These are phyloP conservation scores for Scheffersomyces lignicola DNA, from an alignment of 1,139 yeast genomes.

Conservation along the genomic window DNA sequence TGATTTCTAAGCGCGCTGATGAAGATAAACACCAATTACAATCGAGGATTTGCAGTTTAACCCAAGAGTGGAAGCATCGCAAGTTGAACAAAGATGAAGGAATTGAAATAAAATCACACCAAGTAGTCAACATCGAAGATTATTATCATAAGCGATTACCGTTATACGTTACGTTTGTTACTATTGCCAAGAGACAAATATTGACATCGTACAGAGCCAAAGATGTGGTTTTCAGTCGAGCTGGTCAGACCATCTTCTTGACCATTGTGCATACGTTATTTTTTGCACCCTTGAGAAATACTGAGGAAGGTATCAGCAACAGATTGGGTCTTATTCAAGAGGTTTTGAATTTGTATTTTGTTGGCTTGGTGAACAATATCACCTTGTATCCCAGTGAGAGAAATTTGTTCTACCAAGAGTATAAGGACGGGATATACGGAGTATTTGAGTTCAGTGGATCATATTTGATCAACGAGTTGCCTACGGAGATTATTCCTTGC, in stretches of 20 bases:
- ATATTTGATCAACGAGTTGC: slow-evolving; percentile 70
- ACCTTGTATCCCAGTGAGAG: slow-evolving; percentile 75
- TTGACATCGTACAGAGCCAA: slow-evolving; percentile 57
- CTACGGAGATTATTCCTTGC: slow-evolving; percentile 65
- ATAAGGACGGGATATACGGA: slow-evolving; percentile 71
- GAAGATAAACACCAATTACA: slow-evolving; percentile 30
- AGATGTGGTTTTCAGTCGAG: slow-evolving; percentile 64
- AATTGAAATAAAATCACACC: slow-evolving; percentile 18
- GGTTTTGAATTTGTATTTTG: slow-evolving; percentile 68
- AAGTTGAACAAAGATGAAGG: slow-evolving; percentile 7
- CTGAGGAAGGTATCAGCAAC: slow-evolving; percentile 58
- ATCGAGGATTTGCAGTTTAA: slow-evolving; percentile 34
- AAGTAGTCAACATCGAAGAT: neutral
- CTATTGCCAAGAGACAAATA: slow-evolving; percentile 34
- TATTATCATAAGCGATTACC: slow-evolving; percentile 24
- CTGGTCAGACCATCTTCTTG: slow-evolving; percentile 65
- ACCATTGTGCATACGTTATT: slow-evolving; percentile 68
- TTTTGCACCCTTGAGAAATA: slow-evolving; percentile 66
- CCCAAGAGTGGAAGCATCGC: slow-evolving; percentile 34
- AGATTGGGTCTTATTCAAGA: slow-evolving; percentile 79
- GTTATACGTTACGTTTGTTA: slow-evolving; percentile 23
- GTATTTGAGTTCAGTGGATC: slow-evolving; percentile 63
- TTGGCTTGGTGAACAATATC: slow-evolving; percentile 77
- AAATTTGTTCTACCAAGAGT: slow-evolving; percentile 76
- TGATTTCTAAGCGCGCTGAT: slow-evolving; percentile 52